A percentile compares a stretch with the other conserved stretches of the same genome.
phyloP scores from a whole-genome alignment of 768 basidiomycete species.

The Xanthoconium purpureum region DNA sequence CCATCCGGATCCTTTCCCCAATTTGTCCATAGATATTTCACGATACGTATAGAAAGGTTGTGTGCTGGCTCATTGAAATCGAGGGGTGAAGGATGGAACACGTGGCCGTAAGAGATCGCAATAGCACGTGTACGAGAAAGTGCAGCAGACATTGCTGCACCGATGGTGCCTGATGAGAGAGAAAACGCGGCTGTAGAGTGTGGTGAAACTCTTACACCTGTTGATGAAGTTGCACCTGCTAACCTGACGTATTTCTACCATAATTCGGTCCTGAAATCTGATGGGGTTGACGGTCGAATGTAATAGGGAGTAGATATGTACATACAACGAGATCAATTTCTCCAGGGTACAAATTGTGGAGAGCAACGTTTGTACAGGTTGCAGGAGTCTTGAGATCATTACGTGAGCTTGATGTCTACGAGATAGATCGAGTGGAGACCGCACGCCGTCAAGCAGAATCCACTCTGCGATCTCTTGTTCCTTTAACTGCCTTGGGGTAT shows the following conservation, averaged over 20 bases:
- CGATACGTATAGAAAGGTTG: conserved; percentile 60
- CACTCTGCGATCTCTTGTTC: conserved; percentile 83
- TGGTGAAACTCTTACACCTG: not conserved
- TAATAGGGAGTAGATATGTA: conserved; percentile 9
- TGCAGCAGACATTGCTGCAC: conserved; percentile 81
- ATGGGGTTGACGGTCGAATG: not conserved
- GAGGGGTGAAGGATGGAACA: conserved; percentile 64
- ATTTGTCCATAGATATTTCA: conserved; percentile 73
- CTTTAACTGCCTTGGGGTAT: conserved; percentile 59
- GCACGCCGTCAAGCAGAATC: conserved; percentile 84
- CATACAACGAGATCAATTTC: conserved; percentile 86
- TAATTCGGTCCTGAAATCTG: conserved; percentile 85
- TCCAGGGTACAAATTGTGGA: conserved; percentile 84
- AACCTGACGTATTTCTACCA: conserved; percentile 81
- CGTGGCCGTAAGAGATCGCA: conserved; percentile 84
- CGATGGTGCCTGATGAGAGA: conserved; percentile 89
- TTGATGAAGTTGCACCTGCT: conserved; percentile 18
- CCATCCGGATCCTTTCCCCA: conserved; percentile 75
- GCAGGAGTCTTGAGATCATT: conserved; percentile 67
- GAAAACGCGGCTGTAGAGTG: conserved; percentile 67
- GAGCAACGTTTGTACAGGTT: conserved; percentile 84
- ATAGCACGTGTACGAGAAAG: conserved; percentile 72
- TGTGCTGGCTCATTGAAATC: conserved; percentile 70
- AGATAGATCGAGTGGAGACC: conserved; percentile 20
- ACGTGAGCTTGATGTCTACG: conserved; percentile 4